Base-by-base conservation (phyloP, 179 eudicot genomes). In the Heliamphora pulchella region DNA sequence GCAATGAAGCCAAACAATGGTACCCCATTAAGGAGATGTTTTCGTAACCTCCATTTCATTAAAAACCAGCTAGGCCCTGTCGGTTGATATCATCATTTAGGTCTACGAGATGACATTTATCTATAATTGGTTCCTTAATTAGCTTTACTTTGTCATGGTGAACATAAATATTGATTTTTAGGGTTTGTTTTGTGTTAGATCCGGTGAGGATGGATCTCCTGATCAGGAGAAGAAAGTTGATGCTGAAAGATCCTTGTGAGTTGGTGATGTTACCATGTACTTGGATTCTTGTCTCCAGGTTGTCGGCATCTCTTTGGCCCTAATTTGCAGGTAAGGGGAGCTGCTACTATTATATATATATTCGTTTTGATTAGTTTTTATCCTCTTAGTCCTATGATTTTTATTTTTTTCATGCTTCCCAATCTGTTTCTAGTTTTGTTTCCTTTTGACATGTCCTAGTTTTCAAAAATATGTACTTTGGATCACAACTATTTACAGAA, bases 201-300 rank as follows among this genome's bases (percentile, higher is more conserved):
- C 65, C 50, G 39, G 44, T 31, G 62, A 65, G 22, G 62, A 77
- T 6, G 71, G 20, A 48, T 20, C 71, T 63, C 79, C 57, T n/a
- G 48, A 77, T 47, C 72, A 22, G 18, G 48, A 76, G 47, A 57
- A 62, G 80, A 77, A 65, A 65, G 43, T 62, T 50, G 20, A 50
- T 51, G 44, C 18, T 31, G 46, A 39, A 77, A 50, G 72, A 22
- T 65, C 61, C 10, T 64, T 50, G 3, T 51, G 31, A 77, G 31
- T 73, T 10, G 5, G 15, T 50, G 71, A 39, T 67, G 48, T 67
- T 67, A 17, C 71, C 15, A 10, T 31, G 47, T 66, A 39, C 47
- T 72, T 20, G 17, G 13, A 71, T 15, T 44, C 18, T 15, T 44
- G 10, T 71, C 54, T 71, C 55, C 1, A 47, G 39, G 31, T 48